phyloP scores from a whole-genome alignment of 305 asterid species.

The Fraxinus floribunda region DNA sequence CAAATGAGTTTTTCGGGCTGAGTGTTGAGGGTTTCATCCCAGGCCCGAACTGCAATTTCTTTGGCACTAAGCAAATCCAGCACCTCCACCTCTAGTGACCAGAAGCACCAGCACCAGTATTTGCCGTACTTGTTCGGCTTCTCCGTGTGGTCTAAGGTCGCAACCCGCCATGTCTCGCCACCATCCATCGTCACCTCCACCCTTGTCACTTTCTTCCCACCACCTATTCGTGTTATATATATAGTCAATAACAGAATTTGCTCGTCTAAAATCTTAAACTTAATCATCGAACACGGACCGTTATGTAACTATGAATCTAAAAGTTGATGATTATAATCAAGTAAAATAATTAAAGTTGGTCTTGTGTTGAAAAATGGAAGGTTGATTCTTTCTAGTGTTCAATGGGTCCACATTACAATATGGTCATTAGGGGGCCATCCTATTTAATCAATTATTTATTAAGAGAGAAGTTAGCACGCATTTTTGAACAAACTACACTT shows the following conservation, averaged over 20 bases:
- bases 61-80: conserved; percentile 69
- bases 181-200: conserved; percentile 92
- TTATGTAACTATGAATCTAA: not conserved
- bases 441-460: not conserved
- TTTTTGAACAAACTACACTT: not conserved
- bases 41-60: conserved; percentile 85
- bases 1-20: conserved; percentile 92
- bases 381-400: not conserved
- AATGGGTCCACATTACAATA: not conserved
- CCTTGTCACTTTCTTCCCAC: conserved; percentile 90
- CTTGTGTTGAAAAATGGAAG: not conserved
- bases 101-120: conserved; percentile 98
- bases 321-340: not conserved
- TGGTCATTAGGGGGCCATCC: not conserved
- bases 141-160: conserved; percentile 59
- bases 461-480: not conserved
- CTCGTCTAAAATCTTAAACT: not conserved
- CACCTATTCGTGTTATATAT: conserved; percentile 40
- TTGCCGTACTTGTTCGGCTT: conserved; percentile 74
- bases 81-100: conserved; percentile 87
- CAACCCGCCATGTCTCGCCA: conserved; percentile 75
- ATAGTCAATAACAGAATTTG: not conserved
- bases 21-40: conserved; percentile 87
- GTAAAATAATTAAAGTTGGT: not conserved
- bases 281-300: not conserved